phyloP scores from a whole-genome alignment of 2,329 filamentous ascomycete genomes.

The Coleophoma eucalyptorum region DNA sequence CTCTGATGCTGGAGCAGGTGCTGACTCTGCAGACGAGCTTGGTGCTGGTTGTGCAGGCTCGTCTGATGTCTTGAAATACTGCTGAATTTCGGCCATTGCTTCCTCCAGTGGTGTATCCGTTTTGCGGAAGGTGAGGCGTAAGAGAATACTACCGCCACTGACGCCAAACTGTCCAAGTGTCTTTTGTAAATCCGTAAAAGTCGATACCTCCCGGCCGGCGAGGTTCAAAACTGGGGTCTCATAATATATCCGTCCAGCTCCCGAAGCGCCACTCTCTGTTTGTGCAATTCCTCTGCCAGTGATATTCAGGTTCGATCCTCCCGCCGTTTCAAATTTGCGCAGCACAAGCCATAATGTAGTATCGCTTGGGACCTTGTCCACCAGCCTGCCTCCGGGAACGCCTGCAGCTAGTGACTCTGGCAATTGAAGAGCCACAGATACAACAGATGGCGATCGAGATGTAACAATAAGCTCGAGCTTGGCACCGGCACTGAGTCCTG shows the following conservation, averaged over 20 bases:
- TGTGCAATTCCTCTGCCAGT: slow-evolving; percentile 77
- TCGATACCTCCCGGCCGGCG: slow-evolving; percentile 74
- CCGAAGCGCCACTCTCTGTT: slow-evolving; percentile 44
- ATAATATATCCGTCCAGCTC: slow-evolving; percentile 76
- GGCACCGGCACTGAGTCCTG: slow-evolving; percentile 78
- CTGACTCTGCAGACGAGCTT: slow-evolving; percentile 8
- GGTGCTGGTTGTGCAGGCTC: neutral
- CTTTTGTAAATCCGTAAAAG: slow-evolving; percentile 82
- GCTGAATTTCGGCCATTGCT: slow-evolving; percentile 76
- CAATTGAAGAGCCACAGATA: slow-evolving; percentile 86
- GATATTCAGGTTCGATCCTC: slow-evolving; percentile 66
- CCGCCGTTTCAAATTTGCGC: slow-evolving; percentile 80
- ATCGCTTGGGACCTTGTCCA: slow-evolving; percentile 83
- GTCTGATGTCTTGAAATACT: slow-evolving; percentile 56
- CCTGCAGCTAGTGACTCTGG: slow-evolving; percentile 65
- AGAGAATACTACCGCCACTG: slow-evolving; percentile 75
- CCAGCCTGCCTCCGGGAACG: slow-evolving; percentile 63
- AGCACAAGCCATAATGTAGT: slow-evolving; percentile 87
- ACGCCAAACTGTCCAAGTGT: slow-evolving; percentile 83
- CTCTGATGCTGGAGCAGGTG: slow-evolving; percentile 4
- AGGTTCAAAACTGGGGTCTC: slow-evolving; percentile 83
- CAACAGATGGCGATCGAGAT: slow-evolving; percentile 78
- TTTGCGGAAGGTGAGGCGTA: slow-evolving; percentile 72
- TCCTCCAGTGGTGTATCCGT: slow-evolving; percentile 79
- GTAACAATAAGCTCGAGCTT: slow-evolving; percentile 89